Evolutionary conservation across 1,284 basidiomycete species (phyloP), one percentile per base, ranked within the genome.

Genomic region (Malassezia brasiliensis): DNA sequence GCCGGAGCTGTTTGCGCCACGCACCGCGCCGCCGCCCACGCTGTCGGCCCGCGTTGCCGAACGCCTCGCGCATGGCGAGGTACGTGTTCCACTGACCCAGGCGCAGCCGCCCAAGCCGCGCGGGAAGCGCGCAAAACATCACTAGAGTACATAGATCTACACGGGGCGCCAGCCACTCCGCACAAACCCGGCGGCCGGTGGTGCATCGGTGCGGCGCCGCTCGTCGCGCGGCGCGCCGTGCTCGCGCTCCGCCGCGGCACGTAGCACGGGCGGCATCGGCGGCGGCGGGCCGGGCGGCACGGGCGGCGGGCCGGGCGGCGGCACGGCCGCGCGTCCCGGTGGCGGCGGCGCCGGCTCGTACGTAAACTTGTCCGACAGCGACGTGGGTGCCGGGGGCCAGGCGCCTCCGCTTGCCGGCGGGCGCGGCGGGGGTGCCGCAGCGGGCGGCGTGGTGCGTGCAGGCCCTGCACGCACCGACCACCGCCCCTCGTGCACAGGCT

Each of bases 61-160:
- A 35, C 34, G 14, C 11, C 17, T 40, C 9, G 17, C 7, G 38
- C 19, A 22, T n/a, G 32, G 11, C 32, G 32, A 34, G 32, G 32
- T 34, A 34, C 32, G 32, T 14, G 11, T 10, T 2, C 32, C 32
- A 14, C 32, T 34, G 11, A 34, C 32, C 8, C 36, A 37, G 36
- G 15, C 15, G 3, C 14, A 28, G 25, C 25, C 7, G 25, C 25
- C 25, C 25, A 28, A 28, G 25, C 25, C 25, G 20, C 42, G 42
- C 42, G 32, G 17, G 15, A 45, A 45, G 42, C 42, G 42, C 32
- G 17, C 22, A 45, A 45, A 45, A 19, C 25, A 45, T 31, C 25
- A 28, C 42, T 47, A 47, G 87, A 85, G 25, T 85, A 85, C 68
- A 77, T 48, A 41, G n/a, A 15, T 22, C 19, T 58, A 45, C 20